Evolutionary conservation across 805 yeast genomes (phyloP), one percentile per base, ranked within the genome.

Genomic region (Maudiozyma bulderi): DNA sequence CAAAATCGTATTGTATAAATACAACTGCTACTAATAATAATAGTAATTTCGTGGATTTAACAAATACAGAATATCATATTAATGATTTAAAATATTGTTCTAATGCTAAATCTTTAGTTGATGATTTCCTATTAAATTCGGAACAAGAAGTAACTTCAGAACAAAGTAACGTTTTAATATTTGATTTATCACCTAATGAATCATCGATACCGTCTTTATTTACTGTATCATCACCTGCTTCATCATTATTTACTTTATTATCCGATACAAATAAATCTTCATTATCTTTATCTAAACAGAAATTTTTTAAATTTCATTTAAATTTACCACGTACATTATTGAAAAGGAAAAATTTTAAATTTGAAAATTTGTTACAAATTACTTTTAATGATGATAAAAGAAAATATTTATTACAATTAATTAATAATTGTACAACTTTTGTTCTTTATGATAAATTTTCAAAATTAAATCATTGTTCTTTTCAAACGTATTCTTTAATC

Each of bases 321-420:
- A 57, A 59, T 20, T 56, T 64, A 39, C 69, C 69, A 5, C 59
- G 62, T 15, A 65, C 69, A 1, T 47, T 65, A 35, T 50, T 65
- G 30, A 59, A 55, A 48, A 62, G 69, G 43, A 61, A 66, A 1
- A 57, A 58, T 13, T 58, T 58, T 44, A 57, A 54, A 40, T 62
- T 65, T 46, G 54, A 52, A 28, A 65, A 59, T 33, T 47, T 65
- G 40, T 44, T 62, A 10, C 54, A 57, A 31, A 56, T 65, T 1
- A 53, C 58, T 14, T 50, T 57, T 10, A 43, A 58, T 8, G 56
- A 53, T n/a, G 59, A 57, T 13, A 52, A 54, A 13, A 57, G 49
- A 29, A 48, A 50, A 26, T 44, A 50, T 30, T 43, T 65, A 28
- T 45, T 55, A 43, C 48, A 54, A 28, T 46, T 54, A 38, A 57